A percentile compares a stretch with the other conserved stretches of the same genome.
Conservation (phyloP, 306 rosid genomes). For the Calophaca sinica region DNA sequence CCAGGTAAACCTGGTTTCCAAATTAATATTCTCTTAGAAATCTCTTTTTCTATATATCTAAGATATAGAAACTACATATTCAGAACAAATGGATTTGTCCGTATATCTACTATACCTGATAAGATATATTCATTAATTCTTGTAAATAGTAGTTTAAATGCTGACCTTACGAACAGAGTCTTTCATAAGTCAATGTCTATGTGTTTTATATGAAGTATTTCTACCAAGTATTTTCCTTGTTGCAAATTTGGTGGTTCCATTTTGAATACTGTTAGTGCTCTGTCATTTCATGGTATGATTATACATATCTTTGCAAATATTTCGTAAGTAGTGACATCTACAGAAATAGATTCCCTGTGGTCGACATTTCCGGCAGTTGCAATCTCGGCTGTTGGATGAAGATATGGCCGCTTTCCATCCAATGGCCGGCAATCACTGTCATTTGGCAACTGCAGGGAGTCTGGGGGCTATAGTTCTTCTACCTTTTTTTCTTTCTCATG, state of each 20-base stretch:
- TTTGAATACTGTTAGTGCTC: neutral
- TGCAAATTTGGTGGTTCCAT: neutral
- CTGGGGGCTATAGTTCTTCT: neutral
- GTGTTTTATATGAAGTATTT: neutral
- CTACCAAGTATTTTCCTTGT: neutral
- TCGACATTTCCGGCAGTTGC: too few species aligned
- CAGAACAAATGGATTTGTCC: neutral
- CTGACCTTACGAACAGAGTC: neutral
- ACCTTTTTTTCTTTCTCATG: neutral
- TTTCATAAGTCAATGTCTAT: neutral
- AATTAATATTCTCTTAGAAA: neutral
- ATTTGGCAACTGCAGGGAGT: too few species aligned
- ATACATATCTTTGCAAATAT: neutral
- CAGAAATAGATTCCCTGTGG: too few species aligned
- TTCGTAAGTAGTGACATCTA: neutral
- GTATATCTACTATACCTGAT: too few species aligned
- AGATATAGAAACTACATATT: neutral
- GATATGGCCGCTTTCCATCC: too few species aligned
- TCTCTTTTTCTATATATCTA: neutral
- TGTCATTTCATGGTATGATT: neutral
- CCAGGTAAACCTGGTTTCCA: constrained; percentile 54
- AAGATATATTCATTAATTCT: too few species aligned
- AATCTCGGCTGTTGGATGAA: too few species aligned
- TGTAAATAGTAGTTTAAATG: too few species aligned
- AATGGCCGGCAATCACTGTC: too few species aligned